Evolutionary conservation across 306 rosid genomes (phyloP), one percentile per base, ranked within the genome.

Genomic region (Casuarina equisetifolia): DNA sequence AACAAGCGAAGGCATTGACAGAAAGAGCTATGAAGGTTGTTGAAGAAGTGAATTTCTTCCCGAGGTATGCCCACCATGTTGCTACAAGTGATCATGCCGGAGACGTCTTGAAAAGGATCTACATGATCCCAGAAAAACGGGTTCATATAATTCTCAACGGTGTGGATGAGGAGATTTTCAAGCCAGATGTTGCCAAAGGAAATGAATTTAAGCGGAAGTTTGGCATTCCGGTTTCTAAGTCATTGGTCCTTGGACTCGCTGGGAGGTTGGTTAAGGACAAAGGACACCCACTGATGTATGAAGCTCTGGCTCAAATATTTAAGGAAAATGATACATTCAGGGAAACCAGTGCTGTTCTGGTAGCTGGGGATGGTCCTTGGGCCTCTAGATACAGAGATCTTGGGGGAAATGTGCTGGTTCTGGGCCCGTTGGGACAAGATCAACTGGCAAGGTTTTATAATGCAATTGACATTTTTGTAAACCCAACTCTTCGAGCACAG

Each of bases 321-420:
- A 73, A 13, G 73, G 93, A 92, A 80, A 90, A 85, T 36, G 73
- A 63, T 17, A 82, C 63, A 0, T 88, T 90, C 49, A 55, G 59
- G 79, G 84, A 78, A 15, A 87, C 74, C 73, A 49, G 76, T 68
- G 77, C 85, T 17, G 79, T 90, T 85, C 85, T 92, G 38, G 86
- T 92, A 39, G 93, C 93, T 45, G 91, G 97, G 16, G 89, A 88
- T 83, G 97, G 97, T 49, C 97, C 95, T 83, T 90, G 93, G 97
- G 90, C 86, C 57, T 80, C 78, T 74, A 87, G 97, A 75, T 85
- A 79, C 78, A 76, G 85, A 74, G 88, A 85, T 39, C 84, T 88
- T 46, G 95, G 97, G 77, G 2, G 61, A 13, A 85, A 85, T 74
- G 12, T 88, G 3, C 46, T 81, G 52, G 93, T 87, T 78, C 78